phyloP scores from a whole-genome alignment of 1,284 basidiomycete species.

The Xerocomus amazonicus region DNA sequence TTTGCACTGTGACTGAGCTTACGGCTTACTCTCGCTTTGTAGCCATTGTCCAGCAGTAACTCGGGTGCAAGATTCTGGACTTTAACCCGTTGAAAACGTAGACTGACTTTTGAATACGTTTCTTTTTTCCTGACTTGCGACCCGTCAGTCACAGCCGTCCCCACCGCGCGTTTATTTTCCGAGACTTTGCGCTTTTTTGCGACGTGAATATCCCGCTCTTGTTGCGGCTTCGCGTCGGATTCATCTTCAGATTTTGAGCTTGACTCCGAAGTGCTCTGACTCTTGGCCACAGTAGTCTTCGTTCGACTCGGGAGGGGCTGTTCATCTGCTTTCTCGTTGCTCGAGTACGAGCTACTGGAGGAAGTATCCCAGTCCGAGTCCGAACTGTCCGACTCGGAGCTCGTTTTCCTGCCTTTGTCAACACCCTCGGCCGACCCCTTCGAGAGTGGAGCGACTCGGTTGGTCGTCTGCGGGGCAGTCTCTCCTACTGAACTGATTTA shows the following conservation, averaged over 20 bases:
- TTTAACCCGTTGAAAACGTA: constrained; percentile 84
- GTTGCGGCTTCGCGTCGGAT: constrained; percentile 1
- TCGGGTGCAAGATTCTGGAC: constrained; percentile 59
- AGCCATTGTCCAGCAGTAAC: constrained; percentile 77
- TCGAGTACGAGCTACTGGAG: constrained; percentile 13
- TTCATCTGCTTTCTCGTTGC: constrained; percentile 4
- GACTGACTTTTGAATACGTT: constrained; percentile 44
- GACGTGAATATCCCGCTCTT: constrained; percentile 26
- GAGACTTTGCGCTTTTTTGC: constrained; percentile 60
- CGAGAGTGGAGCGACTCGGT: background rate
- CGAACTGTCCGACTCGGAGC: constrained; percentile 28
- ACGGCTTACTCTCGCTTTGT: constrained; percentile 70
- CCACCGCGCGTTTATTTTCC: constrained; percentile 47
- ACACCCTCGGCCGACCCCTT: background rate
- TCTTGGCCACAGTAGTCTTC: constrained; percentile 4
- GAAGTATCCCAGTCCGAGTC: constrained; percentile 21
- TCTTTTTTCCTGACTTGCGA: constrained; percentile 22
- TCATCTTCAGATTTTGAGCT: constrained; percentile 26
- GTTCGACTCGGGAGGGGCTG: background rate
- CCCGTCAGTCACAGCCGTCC: constrained; percentile 38
- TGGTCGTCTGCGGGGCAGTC: background rate
- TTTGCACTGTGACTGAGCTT: constrained; percentile 1
- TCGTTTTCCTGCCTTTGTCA: constrained; percentile 18
- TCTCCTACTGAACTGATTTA: constrained; percentile 6
- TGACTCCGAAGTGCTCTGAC: constrained; percentile 18